Evolutionary conservation across 441 rosid species (phyloP).

Genomic region (Omphalea diandra): DNA sequence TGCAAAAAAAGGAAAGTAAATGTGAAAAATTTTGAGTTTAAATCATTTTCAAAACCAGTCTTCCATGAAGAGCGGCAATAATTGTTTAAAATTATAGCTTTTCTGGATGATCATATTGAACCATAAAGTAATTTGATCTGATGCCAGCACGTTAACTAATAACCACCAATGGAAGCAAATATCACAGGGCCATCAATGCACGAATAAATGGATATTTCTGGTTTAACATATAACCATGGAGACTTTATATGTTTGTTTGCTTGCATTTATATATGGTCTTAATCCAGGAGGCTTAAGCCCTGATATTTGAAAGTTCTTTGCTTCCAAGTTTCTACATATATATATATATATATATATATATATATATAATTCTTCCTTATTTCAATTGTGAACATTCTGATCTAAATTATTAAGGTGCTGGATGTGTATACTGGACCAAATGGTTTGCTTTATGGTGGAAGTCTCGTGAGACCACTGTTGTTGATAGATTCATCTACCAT

Average conservation of each 20-base stretch:
- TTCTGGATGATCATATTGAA: neutral
- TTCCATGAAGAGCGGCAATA: neutral
- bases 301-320: neutral
- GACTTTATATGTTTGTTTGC: neutral
- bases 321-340: slow-evolving; percentile 12
- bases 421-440: slow-evolving; percentile 75
- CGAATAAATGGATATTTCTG: neutral
- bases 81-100: neutral
- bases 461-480: slow-evolving; percentile 53
- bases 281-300: neutral
- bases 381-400: slow-evolving; percentile 11
- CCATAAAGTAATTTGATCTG: neutral
- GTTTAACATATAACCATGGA: neutral
- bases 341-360: no score
- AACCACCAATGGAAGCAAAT: neutral
- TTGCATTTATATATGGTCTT: neutral
- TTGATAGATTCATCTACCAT: slow-evolving; percentile 91
- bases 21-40: neutral
- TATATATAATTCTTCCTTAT: slow-evolving; percentile 1
- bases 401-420: slow-evolving; percentile 57
- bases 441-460: slow-evolving; percentile 70
- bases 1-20: neutral
- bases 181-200: neutral
- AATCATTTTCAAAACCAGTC: neutral
- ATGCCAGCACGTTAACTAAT: neutral